Base-by-base conservation (phyloP, 164 flowering plant genomes). In the Akebia trifoliata region DNA sequence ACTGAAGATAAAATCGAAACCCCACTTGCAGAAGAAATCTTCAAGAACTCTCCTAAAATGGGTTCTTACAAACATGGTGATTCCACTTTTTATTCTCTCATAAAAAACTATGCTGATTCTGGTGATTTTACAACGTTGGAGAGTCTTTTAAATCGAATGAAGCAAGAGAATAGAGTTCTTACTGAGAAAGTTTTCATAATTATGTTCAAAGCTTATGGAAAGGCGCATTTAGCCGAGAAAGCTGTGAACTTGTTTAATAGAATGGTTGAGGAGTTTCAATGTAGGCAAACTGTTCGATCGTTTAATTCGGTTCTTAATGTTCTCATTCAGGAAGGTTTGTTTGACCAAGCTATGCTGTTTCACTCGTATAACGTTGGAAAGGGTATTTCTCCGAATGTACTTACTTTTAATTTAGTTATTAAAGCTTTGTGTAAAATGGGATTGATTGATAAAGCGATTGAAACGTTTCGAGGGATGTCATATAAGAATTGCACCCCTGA, bases 251-350 rank as follows among this genome's bases (percentile, higher is more conserved):
- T 85, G 83, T 87, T 85, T 66, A 36, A 80, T 38, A 68, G 79
- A 65, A 90, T 90, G 95, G 62, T 17, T 48, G 72, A 49, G 32
- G 88, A 82, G 48, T 90, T 81, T 50, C 73, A 74, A 1, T 87
- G 94, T 48, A 78, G 45, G 60, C 78, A 53, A 30, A 81, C 75
- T 25, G 80, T 92, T 52, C 65, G 72, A 57, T 91, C 95, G 0
- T 83, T 91, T 68, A 91, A 91, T 50, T 84, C 92, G 0, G 92
- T 84, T 30, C 81, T 91, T n/a, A 88, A 83, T 64, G 83, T 84
- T 29, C 66, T 91, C 44, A 68, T 84, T 50, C 75, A 80, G 14
- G 81, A 63, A 38, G 77, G 88, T 50, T 52, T 65, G 21, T 82
- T 59, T 69, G 17, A 53, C 44, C 72, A 54, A 1, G 90, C 84